These are phyloP conservation scores for Fusarium pilosicola DNA, from an alignment of 2,329 filamentous ascomycete genomes.

Conservation along the genomic window DNA sequence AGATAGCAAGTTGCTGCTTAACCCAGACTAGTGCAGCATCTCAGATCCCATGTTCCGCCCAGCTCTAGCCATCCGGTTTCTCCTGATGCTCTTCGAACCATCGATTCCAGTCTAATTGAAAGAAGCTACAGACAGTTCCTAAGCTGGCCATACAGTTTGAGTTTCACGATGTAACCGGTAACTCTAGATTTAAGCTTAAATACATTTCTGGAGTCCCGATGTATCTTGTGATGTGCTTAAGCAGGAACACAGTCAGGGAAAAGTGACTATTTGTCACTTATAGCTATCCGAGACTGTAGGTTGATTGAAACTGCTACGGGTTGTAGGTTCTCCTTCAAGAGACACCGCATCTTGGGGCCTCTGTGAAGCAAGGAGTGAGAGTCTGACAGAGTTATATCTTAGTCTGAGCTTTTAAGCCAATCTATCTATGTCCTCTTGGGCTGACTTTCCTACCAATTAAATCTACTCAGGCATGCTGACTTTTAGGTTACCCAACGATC, in stretches of 20 bases:
- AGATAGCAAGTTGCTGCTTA: not conserved
- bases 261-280: too few relatives aligned
- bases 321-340: not conserved
- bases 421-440: not conserved
- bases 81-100: too few relatives aligned
- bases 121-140: not conserved
- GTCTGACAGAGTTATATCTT: too few relatives aligned
- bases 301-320: accelerated
- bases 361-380: too few relatives aligned
- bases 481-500: not conserved
- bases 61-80: too few relatives aligned
- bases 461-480: not conserved
- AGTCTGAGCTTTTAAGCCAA: not conserved
- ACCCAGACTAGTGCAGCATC: too few relatives aligned
- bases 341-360: not conserved
- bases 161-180: accelerated
- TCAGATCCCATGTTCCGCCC: too few relatives aligned
- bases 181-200: too few relatives aligned
- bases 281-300: accelerated
- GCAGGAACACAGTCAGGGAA: too few relatives aligned
- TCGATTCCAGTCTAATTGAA: too few relatives aligned
- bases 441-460: not conserved
- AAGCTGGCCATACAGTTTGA: accelerated
- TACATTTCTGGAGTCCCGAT: too few relatives aligned
- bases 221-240: too few relatives aligned